Base-by-base conservation (phyloP, 108 stramenopile genomes). In the Pseudonitzschia multistriata region DNA sequence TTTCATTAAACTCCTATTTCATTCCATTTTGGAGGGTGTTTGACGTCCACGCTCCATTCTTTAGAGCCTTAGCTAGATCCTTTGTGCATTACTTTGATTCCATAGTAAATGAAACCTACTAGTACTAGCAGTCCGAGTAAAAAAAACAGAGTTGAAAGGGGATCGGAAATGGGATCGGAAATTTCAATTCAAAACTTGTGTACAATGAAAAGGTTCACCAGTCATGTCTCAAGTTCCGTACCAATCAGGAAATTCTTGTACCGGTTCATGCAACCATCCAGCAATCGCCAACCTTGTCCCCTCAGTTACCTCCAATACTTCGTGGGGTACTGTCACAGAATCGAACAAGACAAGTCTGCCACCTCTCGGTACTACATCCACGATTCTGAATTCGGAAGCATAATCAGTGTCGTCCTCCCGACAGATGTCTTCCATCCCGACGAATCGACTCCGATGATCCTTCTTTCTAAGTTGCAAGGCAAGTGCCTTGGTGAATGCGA, bases 201-300 rank as follows among this genome's bases (percentile, higher is more conserved):
- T n/a, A n/a, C n/a, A n/a, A n/a, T n/a, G n/a, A n/a, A n/a, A n/a
- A n/a, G n/a, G n/a, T n/a, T n/a, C n/a, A n/a, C n/a, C n/a, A n/a
- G n/a, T n/a, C n/a, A n/a, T n/a, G n/a, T 13, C 3, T 59, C 57
- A 59, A 25, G 33, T 33, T 30, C 57, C 57, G 29, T 59, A 59
- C 57, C 57, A 59, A 14, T 35, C 34, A 17, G 57, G 57, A 59
- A 59, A 59, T n/a, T 33, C 33, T 63, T 84, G 83, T 19, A 64
- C 75, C 31, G 72, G 67, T 74, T 85, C 84, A 49, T 85, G 84
- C 40, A 82, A 85, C 84, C 84, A 85, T 27, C 84, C 84, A 22
- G 84, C 84, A 35, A 79, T 74, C 31, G 78, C 40, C 52, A 59
- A 42, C 54, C 81, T 71, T 28, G 35, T 71, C 34, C 81, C 81